phyloP scores from a whole-genome alignment of 2,329 filamentous ascomycete species.

The Trichoderma atroviride region DNA sequence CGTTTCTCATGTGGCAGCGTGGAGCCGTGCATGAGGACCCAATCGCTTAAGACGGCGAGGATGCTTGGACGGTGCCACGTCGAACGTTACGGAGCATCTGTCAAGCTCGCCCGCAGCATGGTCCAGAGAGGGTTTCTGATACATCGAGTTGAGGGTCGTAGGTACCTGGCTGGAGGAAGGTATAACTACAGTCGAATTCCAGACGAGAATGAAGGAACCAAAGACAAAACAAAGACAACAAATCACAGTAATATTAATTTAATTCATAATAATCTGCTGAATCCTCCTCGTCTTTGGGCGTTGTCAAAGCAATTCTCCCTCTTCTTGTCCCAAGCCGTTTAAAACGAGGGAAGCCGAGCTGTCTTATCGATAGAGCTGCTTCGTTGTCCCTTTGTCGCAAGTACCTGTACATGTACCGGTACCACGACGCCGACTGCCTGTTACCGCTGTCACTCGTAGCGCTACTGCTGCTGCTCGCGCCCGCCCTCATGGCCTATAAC shows the following conservation, averaged over 20 bases:
- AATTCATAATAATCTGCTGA: constrained; percentile 5
- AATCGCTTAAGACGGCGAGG: constrained; percentile 18
- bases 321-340: neutral
- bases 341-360: neutral
- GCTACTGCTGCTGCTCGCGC: constrained; percentile 13
- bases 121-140: constrained; percentile 21
- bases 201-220: neutral
- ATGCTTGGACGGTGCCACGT: constrained; percentile 28
- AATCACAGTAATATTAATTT: neutral
- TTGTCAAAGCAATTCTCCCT: neutral
- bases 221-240: neutral
- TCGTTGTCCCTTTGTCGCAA: neutral
- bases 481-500: constrained; percentile 22
- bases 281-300: neutral
- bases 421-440: constrained; percentile 17
- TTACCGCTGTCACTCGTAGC: constrained; percentile 13
- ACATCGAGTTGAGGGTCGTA: neutral
- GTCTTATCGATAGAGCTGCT: constrained; percentile 18
- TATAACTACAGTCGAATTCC: constrained; percentile 21
- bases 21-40: constrained; percentile 24
- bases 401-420: constrained; percentile 23
- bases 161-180: neutral
- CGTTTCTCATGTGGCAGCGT: constrained; percentile 14
- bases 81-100: constrained; percentile 17
- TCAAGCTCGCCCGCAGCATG: constrained; percentile 10